Conservation (phyloP, 129 eudicot species). For the Sambucus nigra region DNA sequence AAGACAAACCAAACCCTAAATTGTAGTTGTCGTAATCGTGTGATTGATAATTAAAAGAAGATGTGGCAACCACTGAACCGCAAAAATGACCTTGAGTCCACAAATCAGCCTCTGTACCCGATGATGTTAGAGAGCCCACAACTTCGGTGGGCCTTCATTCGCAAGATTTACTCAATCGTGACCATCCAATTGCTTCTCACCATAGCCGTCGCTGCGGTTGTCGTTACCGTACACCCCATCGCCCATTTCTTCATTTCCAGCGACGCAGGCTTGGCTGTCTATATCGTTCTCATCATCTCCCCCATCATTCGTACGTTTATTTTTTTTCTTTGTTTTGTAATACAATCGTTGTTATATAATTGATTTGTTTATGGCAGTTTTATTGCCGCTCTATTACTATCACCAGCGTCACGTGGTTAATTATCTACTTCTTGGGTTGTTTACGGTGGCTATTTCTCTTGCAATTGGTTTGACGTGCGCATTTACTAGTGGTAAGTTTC, state of each 20-base stretch:
- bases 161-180: too few relatives aligned
- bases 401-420: conserved; percentile 71
- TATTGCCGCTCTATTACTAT: conserved; percentile 70
- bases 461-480: conserved; percentile 61
- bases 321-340: not conserved
- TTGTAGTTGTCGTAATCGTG: too few relatives aligned
- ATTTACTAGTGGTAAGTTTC: conserved; percentile 57
- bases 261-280: conserved; percentile 42
- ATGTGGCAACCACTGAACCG: too few relatives aligned
- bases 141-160: too few relatives aligned
- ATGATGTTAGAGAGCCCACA: too few relatives aligned
- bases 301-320: conserved; percentile 54
- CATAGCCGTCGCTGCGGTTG: conserved; percentile 64
- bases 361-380: conserved; percentile 26
- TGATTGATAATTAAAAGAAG: too few relatives aligned
- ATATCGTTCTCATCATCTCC: conserved; percentile 48
- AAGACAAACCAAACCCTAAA: too few relatives aligned
- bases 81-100: too few relatives aligned
- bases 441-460: conserved; percentile 56
- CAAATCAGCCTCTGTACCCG: too few relatives aligned
- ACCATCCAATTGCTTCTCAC: too few relatives aligned
- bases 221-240: conserved; percentile 46
- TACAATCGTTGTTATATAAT: not conserved
- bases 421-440: conserved; percentile 55
- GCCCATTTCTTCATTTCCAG: too few relatives aligned